Evolutionary conservation across 2,329 filamentous ascomycete species (phyloP).

Genomic region (Paecilomyces formosus): DNA sequence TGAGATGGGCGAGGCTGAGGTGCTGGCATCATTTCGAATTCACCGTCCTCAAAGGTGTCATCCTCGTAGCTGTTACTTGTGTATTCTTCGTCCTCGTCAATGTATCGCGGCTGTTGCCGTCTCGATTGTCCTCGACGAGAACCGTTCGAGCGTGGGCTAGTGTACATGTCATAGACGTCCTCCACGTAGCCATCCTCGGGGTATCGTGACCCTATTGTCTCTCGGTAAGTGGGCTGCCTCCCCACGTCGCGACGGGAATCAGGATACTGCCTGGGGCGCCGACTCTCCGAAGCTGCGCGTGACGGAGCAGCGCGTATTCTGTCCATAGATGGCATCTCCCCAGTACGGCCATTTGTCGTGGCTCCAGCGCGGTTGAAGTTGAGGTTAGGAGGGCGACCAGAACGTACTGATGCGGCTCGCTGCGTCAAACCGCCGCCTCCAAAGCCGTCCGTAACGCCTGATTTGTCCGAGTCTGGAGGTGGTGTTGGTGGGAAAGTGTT

Average conservation of each 20-base stretch:
- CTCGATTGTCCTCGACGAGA: conserved; percentile 27
- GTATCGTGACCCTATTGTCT: conserved; percentile 26
- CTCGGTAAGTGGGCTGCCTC: conserved; percentile 21
- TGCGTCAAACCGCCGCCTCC: conserved; percentile 25
- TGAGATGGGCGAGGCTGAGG: conserved; percentile 27
- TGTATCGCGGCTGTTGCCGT: conserved; percentile 52
- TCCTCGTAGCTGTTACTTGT: conserved; percentile 64
- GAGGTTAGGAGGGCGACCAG: conserved; percentile 39
- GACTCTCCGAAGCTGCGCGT: conserved; percentile 46
- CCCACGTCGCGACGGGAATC: conserved; percentile 14
- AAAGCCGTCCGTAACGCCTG: conserved; percentile 15
- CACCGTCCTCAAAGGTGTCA: conserved; percentile 63
- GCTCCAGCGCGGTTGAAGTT: conserved; percentile 28
- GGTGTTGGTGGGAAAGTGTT: conserved; percentile 97
- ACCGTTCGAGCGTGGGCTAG: conserved; percentile 43
- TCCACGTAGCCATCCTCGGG: conserved; percentile 30
- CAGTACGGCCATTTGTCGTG: conserved; percentile 25
- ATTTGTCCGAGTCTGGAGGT: conserved; percentile 78
- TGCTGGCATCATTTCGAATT: conserved; percentile 70
- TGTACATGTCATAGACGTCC: conserved; percentile 60
- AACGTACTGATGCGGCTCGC: conserved; percentile 43
- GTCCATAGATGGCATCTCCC: conserved; percentile 19
- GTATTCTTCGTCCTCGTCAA: conserved; percentile 73
- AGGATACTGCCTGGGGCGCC: conserved; percentile 30
- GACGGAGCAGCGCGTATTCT: conserved; percentile 40